Conservation (phyloP, 225 moss, liverwort and hornwort genomes). For the Pleurozium schreberi region DNA sequence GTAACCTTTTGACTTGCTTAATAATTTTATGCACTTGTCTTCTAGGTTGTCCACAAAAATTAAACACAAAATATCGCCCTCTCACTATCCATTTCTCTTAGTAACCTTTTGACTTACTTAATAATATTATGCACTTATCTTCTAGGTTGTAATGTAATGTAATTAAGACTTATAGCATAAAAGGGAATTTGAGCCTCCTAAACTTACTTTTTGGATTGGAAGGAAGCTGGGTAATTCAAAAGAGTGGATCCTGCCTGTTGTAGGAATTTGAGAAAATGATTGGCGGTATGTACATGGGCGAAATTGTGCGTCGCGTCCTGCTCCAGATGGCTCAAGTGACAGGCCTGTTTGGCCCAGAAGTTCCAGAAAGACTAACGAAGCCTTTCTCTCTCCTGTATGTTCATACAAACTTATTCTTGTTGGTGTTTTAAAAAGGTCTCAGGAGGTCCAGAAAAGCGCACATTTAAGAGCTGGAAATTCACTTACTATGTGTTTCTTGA, state of each 20-base stretch:
- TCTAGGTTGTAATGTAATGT: background rate
- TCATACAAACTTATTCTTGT: background rate
- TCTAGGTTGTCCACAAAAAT: background rate
- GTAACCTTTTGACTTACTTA: too few species aligned
- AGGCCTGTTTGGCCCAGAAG: conserved; percentile 35
- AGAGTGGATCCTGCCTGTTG: background rate
- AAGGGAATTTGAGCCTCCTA: background rate
- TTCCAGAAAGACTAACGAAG: conserved; percentile 50
- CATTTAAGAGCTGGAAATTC: too few species aligned
- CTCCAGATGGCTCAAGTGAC: conserved; percentile 73
- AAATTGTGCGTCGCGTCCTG: conserved; percentile 73
- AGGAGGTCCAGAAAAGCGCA: background rate
- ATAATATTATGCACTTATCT: background rate
- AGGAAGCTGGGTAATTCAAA: background rate
- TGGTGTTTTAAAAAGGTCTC: background rate
- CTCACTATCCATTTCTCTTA: too few species aligned
- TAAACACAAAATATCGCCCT: background rate
- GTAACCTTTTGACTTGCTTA: too few species aligned
- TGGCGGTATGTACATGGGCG: conserved; percentile 94
- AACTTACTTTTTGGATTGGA: too few species aligned
- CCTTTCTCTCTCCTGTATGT: conserved; percentile 46
- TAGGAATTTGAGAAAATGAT: conserved; percentile 92
- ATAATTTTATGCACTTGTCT: background rate
- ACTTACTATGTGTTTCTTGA: too few species aligned
- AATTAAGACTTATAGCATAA: background rate